These are phyloP conservation scores for Saccharomycopsis microspora DNA, from an alignment of 805 yeast genomes.

Conservation along the genomic window DNA sequence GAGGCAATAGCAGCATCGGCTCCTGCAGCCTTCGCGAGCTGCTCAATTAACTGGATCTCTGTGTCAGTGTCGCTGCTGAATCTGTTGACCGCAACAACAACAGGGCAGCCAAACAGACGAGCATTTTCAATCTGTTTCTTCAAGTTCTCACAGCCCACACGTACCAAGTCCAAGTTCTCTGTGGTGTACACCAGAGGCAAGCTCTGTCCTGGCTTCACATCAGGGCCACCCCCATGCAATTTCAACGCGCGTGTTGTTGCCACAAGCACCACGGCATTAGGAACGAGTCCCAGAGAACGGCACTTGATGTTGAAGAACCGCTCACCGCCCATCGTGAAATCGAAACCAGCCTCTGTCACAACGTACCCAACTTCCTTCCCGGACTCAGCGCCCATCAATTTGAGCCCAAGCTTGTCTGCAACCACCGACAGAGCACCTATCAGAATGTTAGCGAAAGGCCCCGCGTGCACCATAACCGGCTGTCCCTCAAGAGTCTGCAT, in stretches of 20 bases:
- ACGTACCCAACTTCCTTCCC: slow-evolving; percentile 62
- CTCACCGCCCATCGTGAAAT: slow-evolving; percentile 99
- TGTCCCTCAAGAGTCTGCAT: slow-evolving; percentile 98
- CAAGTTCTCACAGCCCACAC: slow-evolving; percentile 75
- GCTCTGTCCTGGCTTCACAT: slow-evolving; percentile 86
- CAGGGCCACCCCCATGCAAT: slow-evolving; percentile 95
- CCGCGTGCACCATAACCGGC: slow-evolving; percentile 95
- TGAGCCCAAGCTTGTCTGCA: slow-evolving; percentile 88
- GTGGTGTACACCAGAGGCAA: slow-evolving; percentile 71
- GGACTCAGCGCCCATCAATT: slow-evolving; percentile 56
- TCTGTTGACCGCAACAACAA: slow-evolving; percentile 87
- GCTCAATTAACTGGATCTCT: slow-evolving; percentile 70
- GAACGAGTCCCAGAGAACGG: slow-evolving; percentile 77
- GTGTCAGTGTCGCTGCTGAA: slow-evolving; percentile 73
- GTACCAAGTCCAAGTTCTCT: slow-evolving; percentile 71
- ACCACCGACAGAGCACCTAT: slow-evolving; percentile 93
- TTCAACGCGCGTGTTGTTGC: slow-evolving; percentile 96
- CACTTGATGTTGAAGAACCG: slow-evolving; percentile 93
- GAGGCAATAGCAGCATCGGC: slow-evolving; percentile 85
- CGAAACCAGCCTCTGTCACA: slow-evolving; percentile 97
- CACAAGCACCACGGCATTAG: slow-evolving; percentile 87
- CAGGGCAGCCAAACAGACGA: slow-evolving; percentile 77
- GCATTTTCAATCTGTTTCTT: slow-evolving; percentile 86
- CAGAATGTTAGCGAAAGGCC: slow-evolving; percentile 95
- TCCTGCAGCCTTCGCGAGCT: slow-evolving; percentile 82